Percentiles rank a stretch among this genome's conserved stretches.
phyloP scores from a whole-genome alignment of 2,329 filamentous ascomycete genomes.

The Colletotrichum sp. region DNA sequence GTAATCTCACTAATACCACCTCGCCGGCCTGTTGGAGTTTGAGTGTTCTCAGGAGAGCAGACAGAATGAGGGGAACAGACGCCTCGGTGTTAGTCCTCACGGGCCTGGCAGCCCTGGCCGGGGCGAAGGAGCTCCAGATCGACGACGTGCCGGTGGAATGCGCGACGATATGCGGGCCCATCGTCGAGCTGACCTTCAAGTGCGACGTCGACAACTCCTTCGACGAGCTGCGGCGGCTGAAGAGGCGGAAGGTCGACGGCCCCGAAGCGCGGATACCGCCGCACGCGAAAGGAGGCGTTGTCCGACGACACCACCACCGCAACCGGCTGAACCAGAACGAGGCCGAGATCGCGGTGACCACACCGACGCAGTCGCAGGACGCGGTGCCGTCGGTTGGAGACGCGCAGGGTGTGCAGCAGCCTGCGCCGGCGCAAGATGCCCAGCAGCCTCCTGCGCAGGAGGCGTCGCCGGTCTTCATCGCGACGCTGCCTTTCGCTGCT shows the following conservation, averaged over 20 bases:
- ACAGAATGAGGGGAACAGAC: conserved; percentile 29
- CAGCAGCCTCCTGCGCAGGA: background rate
- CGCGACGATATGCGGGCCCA: conserved; percentile 45
- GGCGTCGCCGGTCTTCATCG: background rate
- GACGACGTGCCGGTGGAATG: conserved; percentile 42
- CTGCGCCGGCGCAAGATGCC: background rate
- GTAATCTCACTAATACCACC: background rate
- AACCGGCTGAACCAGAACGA: background rate
- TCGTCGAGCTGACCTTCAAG: conserved; percentile 43
- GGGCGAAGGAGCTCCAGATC: conserved; percentile 34
- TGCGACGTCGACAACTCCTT: conserved; percentile 31
- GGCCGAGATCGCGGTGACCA: background rate
- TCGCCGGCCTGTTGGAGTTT: background rate
- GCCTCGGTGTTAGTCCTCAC: conserved; percentile 29
- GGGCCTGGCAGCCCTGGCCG: conserved; percentile 30
- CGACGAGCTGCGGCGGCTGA: conserved; percentile 27
- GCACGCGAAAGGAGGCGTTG: background rate
- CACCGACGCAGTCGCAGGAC: background rate
- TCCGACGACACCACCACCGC: conserved; percentile 7
- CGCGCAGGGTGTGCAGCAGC: background rate
- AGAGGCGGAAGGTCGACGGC: conserved; percentile 25
- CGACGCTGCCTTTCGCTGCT: conserved; percentile 2
- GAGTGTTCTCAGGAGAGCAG: too few relatives aligned
- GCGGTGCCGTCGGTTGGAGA: background rate
- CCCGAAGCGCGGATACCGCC: background rate